Base-by-base conservation (phyloP, 139 green algal genomes). In the Ettlia oleoabundans region DNA sequence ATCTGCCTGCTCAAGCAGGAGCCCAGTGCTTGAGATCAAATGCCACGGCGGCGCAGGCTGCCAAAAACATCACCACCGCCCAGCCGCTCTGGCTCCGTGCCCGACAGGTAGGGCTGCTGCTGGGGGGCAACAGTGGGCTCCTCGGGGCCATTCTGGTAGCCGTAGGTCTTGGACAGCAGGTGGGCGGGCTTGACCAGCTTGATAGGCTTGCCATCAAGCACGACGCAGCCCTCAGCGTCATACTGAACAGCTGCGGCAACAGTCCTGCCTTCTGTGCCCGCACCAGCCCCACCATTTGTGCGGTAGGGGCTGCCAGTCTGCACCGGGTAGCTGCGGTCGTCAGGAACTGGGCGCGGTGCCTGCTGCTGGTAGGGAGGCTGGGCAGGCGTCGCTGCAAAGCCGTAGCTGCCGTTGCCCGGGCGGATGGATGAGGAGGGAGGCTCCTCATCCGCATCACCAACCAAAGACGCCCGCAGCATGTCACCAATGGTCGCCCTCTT, bases 141-240 rank as follows among this genome's bases (percentile, higher is more conserved):
- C 10, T 10, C 10, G 47, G 47, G 13, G 15, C 13, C 47, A 10
- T 58, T 15, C 47, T 58, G 47, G 47, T 24, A 58, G 47, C 67
- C 75, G 15, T 62, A 61, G 0, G 75, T 81, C 58, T 71, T 70
- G 75, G 58, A 62, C 63, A 73, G 40, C 72, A 85, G 80, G 43
- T 63, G 41, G 1, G 80, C 52, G 19, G 83, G 83, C 53, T 88
- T 88, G 35, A 68, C 42, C 40, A 88, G 68, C 37, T 76, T 76
- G 37, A 85, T 76, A 22, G 83, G 83, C 55, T 85, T 85, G 68
- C 52, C 33, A 18, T 30, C 35, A 32, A 88, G 78, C 58, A 81
- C 75, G 24, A 81, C 58, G n/a, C 13, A 35, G 58, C 75, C 75
- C 15, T 81, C 75, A 0, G 38, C 5, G 58, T 70, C 71, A 58